Evolutionary conservation across 73 alveolate genomes (phyloP), one percentile per base, ranked within the genome.

Genomic region (Tetrahymena elliotti): DNA sequence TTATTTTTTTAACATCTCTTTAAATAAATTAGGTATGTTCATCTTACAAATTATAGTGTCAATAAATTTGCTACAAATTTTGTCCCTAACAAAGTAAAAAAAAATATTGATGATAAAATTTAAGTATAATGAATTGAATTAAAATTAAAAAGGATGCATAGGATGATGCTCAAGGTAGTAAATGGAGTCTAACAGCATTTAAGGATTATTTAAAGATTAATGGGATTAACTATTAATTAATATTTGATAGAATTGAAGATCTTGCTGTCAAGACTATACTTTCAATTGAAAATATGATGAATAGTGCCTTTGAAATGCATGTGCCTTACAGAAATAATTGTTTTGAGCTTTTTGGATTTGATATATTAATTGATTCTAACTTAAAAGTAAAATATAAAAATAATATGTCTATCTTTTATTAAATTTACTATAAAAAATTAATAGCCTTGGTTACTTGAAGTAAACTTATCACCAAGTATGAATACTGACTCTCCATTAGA

Each of bases 41-140:
- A 98, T 93, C 96, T 98, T 52, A 98, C 99, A 15, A 98, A 98
- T 96, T 98, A 98, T 95, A 93, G 98, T 40, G 98, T 98, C 1
- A 98, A 98, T 95, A 98, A 98, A 95, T 97, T 97, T 37, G 97
- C 97, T 84, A 97, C 96, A 31, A 98, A 98, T 93, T 98, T 96
- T 95, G 97, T 97, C 35, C 94, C 96, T 33, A 98, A 98, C 96
- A 96, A 97, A 11, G 88, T 68, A 68, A 68, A 22, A 12, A 15
- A 7, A 38, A 7, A 7, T 47, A 47, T 47, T 47, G 20, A 2
- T 47, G 0, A 12, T 47, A 40, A 40, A 22, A 18, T 18, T 47
- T 47, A 18, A 27, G 13, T 12, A 18, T 10, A 47, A 47, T 47
- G 1, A 38, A 8, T 47, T 7, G 13, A 47, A 12, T 12, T 10